Conservation (phyloP, 768 basidiomycete species). For the Termitomyces sp. region DNA sequence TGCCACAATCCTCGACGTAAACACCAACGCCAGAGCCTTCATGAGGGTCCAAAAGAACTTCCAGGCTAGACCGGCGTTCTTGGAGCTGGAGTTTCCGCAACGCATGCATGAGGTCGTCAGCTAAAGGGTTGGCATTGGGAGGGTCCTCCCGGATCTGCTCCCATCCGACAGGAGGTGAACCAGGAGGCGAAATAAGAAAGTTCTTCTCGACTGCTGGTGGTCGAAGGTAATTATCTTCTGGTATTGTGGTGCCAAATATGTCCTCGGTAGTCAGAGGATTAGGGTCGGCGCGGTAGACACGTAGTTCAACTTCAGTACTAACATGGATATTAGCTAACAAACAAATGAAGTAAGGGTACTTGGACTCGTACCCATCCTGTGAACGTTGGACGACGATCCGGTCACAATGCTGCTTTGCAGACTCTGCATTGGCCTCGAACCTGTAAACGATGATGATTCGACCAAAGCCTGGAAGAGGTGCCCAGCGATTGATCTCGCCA, state of each 20-base stretch:
- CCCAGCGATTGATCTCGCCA: slow-evolving; percentile 88
- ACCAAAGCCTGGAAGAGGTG: slow-evolving; percentile 74
- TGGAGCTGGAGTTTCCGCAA: slow-evolving; percentile 62
- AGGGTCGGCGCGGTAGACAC: slow-evolving; percentile 71
- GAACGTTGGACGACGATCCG: slow-evolving; percentile 53
- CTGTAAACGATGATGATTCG: slow-evolving; percentile 81
- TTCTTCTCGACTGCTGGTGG: slow-evolving; percentile 86
- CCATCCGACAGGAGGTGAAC: slow-evolving; percentile 97
- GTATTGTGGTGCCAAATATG: slow-evolving; percentile 22
- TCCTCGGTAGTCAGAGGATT: slow-evolving; percentile 47
- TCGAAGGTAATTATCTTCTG: slow-evolving; percentile 51
- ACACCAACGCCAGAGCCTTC: slow-evolving; percentile 72
- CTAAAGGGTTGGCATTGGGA: slow-evolving; percentile 78
- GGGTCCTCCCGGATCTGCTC: slow-evolving; percentile 87
- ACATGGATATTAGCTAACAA: slow-evolving; percentile 3
- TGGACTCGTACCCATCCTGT: slow-evolving; percentile 40
- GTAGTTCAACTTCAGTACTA: slow-evolving; percentile 46
- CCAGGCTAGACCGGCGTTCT: slow-evolving; percentile 35
- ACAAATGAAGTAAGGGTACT: slow-evolving; percentile 2
- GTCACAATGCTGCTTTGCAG: slow-evolving; percentile 62
- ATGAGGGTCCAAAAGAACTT: slow-evolving; percentile 61
- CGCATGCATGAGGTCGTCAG: slow-evolving; percentile 82
- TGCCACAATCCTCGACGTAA: slow-evolving; percentile 71
- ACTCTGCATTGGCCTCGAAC: slow-evolving; percentile 54
- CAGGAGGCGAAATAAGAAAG: slow-evolving; percentile 96